phyloP scores from a whole-genome alignment of 805 yeast genomes.

The Candida hispaniensis region DNA sequence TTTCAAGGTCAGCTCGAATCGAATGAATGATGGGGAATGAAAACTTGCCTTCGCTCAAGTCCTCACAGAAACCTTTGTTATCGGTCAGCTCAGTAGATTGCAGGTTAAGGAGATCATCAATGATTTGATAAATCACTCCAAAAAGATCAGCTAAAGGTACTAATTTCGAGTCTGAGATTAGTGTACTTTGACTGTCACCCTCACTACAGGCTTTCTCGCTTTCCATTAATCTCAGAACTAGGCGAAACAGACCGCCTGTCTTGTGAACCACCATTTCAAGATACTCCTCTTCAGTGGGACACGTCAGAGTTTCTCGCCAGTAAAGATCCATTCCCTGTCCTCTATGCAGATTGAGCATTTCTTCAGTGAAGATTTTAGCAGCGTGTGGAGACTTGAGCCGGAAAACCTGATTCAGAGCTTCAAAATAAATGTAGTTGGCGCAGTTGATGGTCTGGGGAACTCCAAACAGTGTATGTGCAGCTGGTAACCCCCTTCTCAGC shows the following conservation, averaged over 20 bases:
- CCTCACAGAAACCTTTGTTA: conserved; percentile 75
- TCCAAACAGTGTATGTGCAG: conserved; percentile 72
- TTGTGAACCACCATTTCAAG: conserved; percentile 73
- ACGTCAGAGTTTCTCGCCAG: conserved; percentile 62
- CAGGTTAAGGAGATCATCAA: conserved; percentile 74
- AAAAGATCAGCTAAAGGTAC: conserved; percentile 58
- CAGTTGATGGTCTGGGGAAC: conserved; percentile 70
- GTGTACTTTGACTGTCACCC: conserved; percentile 1
- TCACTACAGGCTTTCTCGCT: conserved; percentile 17
- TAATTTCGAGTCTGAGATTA: conserved; percentile 27
- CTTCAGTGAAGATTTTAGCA: conserved; percentile 46
- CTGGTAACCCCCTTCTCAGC: conserved; percentile 64
- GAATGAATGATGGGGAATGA: conserved; percentile 78
- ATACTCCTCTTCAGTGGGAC: conserved; percentile 58
- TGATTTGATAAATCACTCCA: conserved; percentile 77
- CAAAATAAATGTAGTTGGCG: conserved; percentile 72
- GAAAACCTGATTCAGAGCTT: conserved; percentile 46
- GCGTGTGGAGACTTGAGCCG: conserved; percentile 28
- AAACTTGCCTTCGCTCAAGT: conserved; percentile 78
- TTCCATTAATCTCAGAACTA: conserved; percentile 58
- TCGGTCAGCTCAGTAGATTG: conserved; percentile 39
- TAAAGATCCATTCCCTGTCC: conserved; percentile 87
- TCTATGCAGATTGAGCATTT: conserved; percentile 67
- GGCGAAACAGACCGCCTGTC: conserved; percentile 80
- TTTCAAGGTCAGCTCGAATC: conserved; percentile 31